These are phyloP conservation scores for Chimonanthus salicifolius DNA, from an alignment of 164 flowering plant genomes.

Conservation along the genomic window DNA sequence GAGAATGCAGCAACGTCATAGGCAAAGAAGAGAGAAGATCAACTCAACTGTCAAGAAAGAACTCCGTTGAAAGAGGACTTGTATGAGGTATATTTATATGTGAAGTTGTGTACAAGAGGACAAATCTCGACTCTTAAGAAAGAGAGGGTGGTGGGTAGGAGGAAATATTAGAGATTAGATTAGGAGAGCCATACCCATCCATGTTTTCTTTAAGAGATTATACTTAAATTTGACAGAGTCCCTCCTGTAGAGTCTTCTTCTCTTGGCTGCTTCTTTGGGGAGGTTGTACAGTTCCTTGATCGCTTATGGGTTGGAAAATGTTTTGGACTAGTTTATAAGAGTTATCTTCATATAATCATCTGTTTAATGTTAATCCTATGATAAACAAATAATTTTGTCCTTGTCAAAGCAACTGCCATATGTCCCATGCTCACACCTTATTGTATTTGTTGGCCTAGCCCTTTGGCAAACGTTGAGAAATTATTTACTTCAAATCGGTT, in stretches of 20 bases:
- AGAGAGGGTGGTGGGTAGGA: not conserved
- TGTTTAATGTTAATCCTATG: not conserved
- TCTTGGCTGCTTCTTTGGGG: constrained; percentile 5
- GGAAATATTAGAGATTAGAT: not conserved
- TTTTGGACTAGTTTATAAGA: not conserved
- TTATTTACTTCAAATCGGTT: too few species aligned
- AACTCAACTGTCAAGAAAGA: not conserved
- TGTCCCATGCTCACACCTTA: not conserved
- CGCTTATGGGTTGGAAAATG: not conserved
- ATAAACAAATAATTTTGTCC: constrained; percentile 5
- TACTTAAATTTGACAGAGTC: constrained; percentile 7
- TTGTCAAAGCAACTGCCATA: constrained; percentile 4
- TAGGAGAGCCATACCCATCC: not conserved
- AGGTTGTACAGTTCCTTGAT: not conserved
- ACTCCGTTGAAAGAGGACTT: not conserved
- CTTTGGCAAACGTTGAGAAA: not conserved
- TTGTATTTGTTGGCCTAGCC: not conserved
- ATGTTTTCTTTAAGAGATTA: not conserved
- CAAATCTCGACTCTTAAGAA: not conserved
- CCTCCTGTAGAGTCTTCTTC: constrained; percentile 7
- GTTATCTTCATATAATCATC: not conserved
- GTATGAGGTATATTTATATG: constrained; percentile 3
- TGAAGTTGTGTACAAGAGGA: constrained; percentile 4
- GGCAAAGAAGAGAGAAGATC: not conserved
- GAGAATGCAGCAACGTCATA: constrained; percentile 27